Evolutionary conservation across 192 early-diverging fungal genomes (phyloP), one percentile per base, ranked within the genome.

Genomic region (Lobosporangium transversale): DNA sequence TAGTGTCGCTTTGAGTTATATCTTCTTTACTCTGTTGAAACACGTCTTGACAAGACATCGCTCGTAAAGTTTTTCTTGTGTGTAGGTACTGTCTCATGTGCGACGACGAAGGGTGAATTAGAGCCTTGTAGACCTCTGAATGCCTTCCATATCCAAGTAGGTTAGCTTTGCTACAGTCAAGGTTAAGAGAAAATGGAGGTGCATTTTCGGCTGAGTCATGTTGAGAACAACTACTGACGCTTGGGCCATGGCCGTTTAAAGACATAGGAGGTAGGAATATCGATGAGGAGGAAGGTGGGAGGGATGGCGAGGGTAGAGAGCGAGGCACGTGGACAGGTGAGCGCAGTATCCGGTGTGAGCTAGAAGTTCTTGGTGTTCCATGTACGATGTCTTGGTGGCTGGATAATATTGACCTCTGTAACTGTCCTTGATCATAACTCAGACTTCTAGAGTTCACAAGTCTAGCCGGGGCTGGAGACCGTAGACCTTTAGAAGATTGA

Each of bases 81-180:
- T 55, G 26, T 4, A 60, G 51, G 42, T 75, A 66, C 14, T 75
- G 40, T 43, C 45, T 61, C 58, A 62, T 76, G 18, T 56, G 43
- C 2, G 73, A 52, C 14, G 53, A 63, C 0, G 51, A 44, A 3
- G 69, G 69, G 45, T 67, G 73, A 33, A 76, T 21, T 17, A 62
- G 18, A 17, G 73, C 73, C 29, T 52, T 76, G 58, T 78, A 78
- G 14, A 78, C 75, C 17, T 69, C 66, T 1, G 75, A 66, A 27
- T 78, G 66, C 20, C 66, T 58, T 35, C 76, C 76, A 24, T 70
- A 57, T 50, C 76, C 76, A 0, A 79, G 55, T 1, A 70, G 5
- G 30, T 64, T 48, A 10, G 27, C 9, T 32, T 58, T 69, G 31
- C 44, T 70, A 3, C 44, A 48, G 14, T 66, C 67, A 33, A 70